Evolutionary conservation across 1,284 basidiomycete species (phyloP), one percentile per base, ranked within the genome.

Genomic region (Heterobasidion annosum): DNA sequence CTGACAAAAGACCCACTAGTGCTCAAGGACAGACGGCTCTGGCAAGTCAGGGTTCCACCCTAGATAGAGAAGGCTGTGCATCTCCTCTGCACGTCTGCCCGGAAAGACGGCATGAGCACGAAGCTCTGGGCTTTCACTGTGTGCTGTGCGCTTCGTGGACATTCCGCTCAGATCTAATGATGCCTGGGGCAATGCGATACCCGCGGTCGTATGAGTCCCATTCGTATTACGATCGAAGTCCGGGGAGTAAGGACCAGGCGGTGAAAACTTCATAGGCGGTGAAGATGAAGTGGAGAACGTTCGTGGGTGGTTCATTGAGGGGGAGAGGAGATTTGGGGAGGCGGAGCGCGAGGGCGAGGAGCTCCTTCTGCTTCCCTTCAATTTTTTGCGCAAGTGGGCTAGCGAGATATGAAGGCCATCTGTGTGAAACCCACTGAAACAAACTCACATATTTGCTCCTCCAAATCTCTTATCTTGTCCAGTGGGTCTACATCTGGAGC

Each of bases 41-140:
- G 88, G 88, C 13, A 91, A 73, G 61, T 91, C 87, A 47, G 86
- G 78, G 68, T 90, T 87, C 89, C 89, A 91, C 5, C 88, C 89
- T 18, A 80, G 76, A 62, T 83, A 80, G 18, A 90, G 71, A 49
- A 90, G 67, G 49, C 84, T 80, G 69, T 82, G 74, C 57, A 83
- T 74, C 15, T 77, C 72, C 58, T 84, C 77, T 3, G 76, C 67
- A 50, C 67, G 54, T 64, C 37, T 53, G 34, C 35, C 44, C 54
- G 54, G 50, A 46, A 52, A 40, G 10, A n/a, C 10, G 37, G 12
- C 48, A 25, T 52, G 19, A 34, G 57, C 42, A 54, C 45, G 67
- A 42, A 76, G 51, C 54, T 83, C 78, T 19, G 82, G 78, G 61
- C 78, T 82, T 34, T 69, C 67, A 55, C 73, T 79, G 69, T n/a